Conservation (phyloP, 805 yeast species). For the Wickerhamiella qilinensis region DNA sequence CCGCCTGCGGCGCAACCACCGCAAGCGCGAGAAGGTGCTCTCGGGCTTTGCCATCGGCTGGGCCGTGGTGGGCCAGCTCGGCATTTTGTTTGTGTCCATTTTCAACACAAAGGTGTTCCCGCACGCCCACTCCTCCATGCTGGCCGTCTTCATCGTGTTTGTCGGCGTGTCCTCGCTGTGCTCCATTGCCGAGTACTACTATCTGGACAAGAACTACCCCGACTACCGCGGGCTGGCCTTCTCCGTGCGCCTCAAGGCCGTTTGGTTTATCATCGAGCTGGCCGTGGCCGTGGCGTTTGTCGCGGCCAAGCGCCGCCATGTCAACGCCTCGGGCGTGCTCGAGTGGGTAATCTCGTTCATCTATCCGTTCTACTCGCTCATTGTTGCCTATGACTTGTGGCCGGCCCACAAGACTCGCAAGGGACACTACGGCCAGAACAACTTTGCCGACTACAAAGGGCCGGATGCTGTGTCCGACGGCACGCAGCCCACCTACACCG, state of each 20-base stretch:
- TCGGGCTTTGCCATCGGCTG: slow-evolving; percentile 29
- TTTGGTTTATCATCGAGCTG: slow-evolving; percentile 55
- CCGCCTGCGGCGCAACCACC: slow-evolving; percentile 37
- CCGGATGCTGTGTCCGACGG: not conserved
- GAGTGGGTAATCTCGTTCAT: slow-evolving; percentile 85
- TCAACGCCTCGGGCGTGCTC: slow-evolving; percentile 39
- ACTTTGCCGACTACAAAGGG: not conserved
- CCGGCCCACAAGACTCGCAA: slow-evolving; percentile 35
- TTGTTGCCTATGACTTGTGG: slow-evolving; percentile 53
- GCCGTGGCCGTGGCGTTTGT: slow-evolving; percentile 52
- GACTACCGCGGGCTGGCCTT: slow-evolving; percentile 19
- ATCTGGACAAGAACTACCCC: slow-evolving; percentile 28
- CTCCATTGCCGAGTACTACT: slow-evolving; percentile 29
- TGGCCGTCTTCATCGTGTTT: slow-evolving; percentile 54
- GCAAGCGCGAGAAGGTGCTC: slow-evolving; percentile 27
- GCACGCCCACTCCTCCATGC: slow-evolving; percentile 43
- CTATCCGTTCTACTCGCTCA: slow-evolving; percentile 53
- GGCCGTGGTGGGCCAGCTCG: slow-evolving; percentile 49
- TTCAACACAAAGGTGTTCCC: slow-evolving; percentile 48
- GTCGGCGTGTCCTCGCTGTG: slow-evolving; percentile 38
- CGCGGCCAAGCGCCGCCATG: slow-evolving; percentile 20
- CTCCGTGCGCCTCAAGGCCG: slow-evolving; percentile 33
- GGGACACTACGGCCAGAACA: slow-evolving; percentile 9
- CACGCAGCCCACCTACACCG: not conserved
- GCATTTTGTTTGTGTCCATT: slow-evolving; percentile 57